Evolutionary conservation across 805 yeast genomes (phyloP).

Genomic region (Lipomyces yamanashiensis): DNA sequence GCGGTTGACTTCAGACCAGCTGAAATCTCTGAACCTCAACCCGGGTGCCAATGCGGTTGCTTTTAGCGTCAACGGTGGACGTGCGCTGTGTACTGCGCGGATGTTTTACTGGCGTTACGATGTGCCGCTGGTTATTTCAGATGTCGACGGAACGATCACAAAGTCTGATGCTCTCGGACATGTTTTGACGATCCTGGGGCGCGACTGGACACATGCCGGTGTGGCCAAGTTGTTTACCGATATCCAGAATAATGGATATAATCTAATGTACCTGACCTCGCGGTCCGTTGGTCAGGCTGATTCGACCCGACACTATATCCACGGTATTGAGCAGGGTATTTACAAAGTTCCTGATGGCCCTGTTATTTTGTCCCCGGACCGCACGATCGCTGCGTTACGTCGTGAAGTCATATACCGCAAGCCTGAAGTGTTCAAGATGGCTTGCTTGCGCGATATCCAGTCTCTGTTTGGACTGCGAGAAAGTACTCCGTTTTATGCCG

Average conservation of each 20-base stretch:
- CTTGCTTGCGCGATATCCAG: conserved; percentile 86
- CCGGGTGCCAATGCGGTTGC: conserved; percentile 79
- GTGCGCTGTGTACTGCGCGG: conserved; percentile 72
- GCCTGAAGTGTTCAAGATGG: conserved; percentile 99
- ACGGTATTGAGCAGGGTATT: conserved; percentile 73
- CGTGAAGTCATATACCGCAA: conserved; percentile 92
- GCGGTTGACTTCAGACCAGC: conserved; percentile 87
- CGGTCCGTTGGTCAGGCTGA: conserved; percentile 96
- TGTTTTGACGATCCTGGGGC: conserved; percentile 87
- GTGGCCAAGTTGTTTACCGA: conserved; percentile 92
- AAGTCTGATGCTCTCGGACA: conserved; percentile 98
- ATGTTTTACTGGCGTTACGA: conserved; percentile 81
- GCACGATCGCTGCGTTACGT: conserved; percentile 92
- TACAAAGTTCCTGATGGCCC: conserved; percentile 83
- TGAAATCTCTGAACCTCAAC: conserved; percentile 70
- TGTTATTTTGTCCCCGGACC: conserved; percentile 90
- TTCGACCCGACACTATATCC: conserved; percentile 79
- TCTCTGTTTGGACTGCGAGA: conserved; percentile 61
- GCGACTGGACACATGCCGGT: conserved; percentile 98
- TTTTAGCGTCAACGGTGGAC: conserved; percentile 82
- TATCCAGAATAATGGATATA: conserved; percentile 84
- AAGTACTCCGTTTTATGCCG: conserved; percentile 75
- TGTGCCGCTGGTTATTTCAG: conserved; percentile 92
- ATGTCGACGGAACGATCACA: conserved; percentile 97
- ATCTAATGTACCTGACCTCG: conserved; percentile 90